A percentile compares a stretch with the other conserved stretches of the same genome.
Evolutionary conservation across 202 grass and related monocot species (phyloP).

Genomic region (Alloteropsis angusta): DNA sequence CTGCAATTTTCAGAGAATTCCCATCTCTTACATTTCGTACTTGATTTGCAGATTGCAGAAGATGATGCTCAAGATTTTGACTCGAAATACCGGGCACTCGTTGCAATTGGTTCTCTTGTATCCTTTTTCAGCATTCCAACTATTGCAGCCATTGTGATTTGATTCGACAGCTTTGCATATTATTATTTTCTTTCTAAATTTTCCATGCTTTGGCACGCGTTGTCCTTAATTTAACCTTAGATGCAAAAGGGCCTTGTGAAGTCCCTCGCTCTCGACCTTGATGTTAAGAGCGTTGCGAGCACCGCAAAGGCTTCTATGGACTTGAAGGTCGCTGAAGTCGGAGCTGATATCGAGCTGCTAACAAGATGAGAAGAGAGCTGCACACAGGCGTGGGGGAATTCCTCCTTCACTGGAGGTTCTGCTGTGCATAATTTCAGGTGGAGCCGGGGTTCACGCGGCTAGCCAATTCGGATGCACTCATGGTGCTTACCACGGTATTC

Average conservation of each 20-base stretch:
- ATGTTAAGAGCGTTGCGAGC: constrained; percentile 62
- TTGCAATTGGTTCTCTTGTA: constrained; percentile 85
- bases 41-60: constrained; percentile 66
- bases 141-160: not conserved
- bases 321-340: constrained; percentile 70
- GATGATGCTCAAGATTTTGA: constrained; percentile 70
- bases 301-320: constrained; percentile 59
- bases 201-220: not conserved
- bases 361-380: constrained; percentile 32
- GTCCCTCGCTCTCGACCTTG: constrained; percentile 84
- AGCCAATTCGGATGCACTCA: not conserved
- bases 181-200: not conserved
- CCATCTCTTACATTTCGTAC: constrained; percentile 14
- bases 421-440: not conserved
- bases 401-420: not conserved
- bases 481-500: not conserved
- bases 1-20: not conserved
- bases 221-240: constrained; percentile 45
- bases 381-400: not conserved
- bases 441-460: not conserved
- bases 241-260: constrained; percentile 82
- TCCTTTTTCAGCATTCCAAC: constrained; percentile 51
- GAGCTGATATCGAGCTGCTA: constrained; percentile 64
- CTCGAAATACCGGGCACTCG: constrained; percentile 72
- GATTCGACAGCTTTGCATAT: not conserved